A percentile compares a stretch with the other conserved stretches of the same genome.
These are phyloP conservation scores for Cladosporium sp. DNA, from an alignment of 2,329 filamentous ascomycete species.

Conservation along the genomic window DNA sequence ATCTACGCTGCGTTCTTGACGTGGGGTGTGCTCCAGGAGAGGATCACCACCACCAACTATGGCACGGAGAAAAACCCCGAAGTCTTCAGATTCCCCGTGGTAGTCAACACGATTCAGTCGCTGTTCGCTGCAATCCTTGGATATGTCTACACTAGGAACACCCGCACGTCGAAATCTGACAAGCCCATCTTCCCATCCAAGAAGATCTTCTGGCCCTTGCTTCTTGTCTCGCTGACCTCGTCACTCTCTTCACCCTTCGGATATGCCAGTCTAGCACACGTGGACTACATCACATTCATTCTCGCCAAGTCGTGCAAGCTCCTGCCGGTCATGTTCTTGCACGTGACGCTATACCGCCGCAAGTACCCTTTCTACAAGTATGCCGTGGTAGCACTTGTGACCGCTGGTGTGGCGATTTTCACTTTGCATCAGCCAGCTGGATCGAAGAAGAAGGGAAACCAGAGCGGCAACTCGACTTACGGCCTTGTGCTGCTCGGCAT, in stretches of 20 bases:
- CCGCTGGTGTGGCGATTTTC: conserved; percentile 89
- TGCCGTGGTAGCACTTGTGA: conserved; percentile 86
- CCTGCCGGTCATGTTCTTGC: conserved; percentile 96
- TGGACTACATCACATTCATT: conserved; percentile 98
- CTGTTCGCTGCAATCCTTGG: conserved; percentile 82
- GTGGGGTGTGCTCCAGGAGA: conserved; percentile 96
- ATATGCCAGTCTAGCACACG: conserved; percentile 86
- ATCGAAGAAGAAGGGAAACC: conserved; percentile 35
- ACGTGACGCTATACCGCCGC: conserved; percentile 86
- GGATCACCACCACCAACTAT: conserved; percentile 90
- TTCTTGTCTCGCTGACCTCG: conserved; percentile 82
- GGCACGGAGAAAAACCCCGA: conserved; percentile 61
- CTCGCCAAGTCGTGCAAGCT: conserved; percentile 98
- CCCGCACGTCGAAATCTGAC: conserved; percentile 45
- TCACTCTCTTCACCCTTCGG: conserved; percentile 93
- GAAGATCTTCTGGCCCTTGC: conserved; percentile 72
- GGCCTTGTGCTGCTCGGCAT: conserved; percentile 81
- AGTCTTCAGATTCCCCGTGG: conserved; percentile 89
- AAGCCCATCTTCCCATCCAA: conserved; percentile 73
- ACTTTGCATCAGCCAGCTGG: conserved; percentile 68
- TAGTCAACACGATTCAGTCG: conserved; percentile 95
- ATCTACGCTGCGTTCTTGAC: conserved; percentile 99
- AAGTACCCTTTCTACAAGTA: conserved; percentile 96
- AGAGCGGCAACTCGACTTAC: conserved; percentile 64
- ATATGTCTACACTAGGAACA: conserved; percentile 72